Conservation (phyloP, 106 monocot species). For the Allium sativum region DNA sequence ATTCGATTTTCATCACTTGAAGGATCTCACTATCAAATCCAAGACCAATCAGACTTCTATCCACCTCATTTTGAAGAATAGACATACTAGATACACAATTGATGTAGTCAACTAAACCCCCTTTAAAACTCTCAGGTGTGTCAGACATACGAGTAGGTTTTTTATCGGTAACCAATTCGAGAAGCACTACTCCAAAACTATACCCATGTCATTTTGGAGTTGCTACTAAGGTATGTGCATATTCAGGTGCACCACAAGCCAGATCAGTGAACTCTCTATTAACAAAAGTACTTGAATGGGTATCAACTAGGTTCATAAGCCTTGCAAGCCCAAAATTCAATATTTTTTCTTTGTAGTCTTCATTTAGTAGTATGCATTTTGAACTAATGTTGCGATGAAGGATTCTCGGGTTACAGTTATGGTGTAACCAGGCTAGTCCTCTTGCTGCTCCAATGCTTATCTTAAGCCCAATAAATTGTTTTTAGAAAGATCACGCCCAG, state of each 20-base stretch:
- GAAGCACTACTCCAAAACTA: conserved; percentile 67
- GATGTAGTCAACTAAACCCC: conserved; percentile 80
- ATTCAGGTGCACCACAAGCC: conserved; percentile 81
- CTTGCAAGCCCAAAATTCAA: conserved; percentile 80
- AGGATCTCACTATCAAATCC: conserved; percentile 58
- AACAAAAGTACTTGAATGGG: conserved; percentile 80
- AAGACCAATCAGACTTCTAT: conserved; percentile 54
- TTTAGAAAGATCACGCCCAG: conserved; percentile 67
- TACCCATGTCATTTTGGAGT: conserved; percentile 80
- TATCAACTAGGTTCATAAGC: conserved; percentile 84
- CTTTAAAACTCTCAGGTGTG: conserved; percentile 66
- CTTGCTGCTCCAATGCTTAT: conserved; percentile 63
- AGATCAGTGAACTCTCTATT: conserved; percentile 85
- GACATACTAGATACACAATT: conserved; percentile 50
- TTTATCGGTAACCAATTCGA: conserved; percentile 74
- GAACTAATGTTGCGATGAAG: conserved; percentile 89
- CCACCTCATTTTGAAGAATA: conserved; percentile 56
- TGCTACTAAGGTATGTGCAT: conserved; percentile 58
- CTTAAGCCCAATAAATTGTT: conserved; percentile 44
- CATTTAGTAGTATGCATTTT: conserved; percentile 69
- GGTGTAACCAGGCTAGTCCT: conserved; percentile 92
- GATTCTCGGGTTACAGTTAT: conserved; percentile 76
- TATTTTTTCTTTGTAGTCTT: conserved; percentile 71
- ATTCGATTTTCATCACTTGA: conserved; percentile 68
- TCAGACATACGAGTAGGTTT: conserved; percentile 54